A percentile compares a stretch with the other conserved stretches of the same genome.
These are phyloP conservation scores for Scytalidium sp. DNA, from an alignment of 2,329 filamentous ascomycete genomes.

Conservation along the genomic window DNA sequence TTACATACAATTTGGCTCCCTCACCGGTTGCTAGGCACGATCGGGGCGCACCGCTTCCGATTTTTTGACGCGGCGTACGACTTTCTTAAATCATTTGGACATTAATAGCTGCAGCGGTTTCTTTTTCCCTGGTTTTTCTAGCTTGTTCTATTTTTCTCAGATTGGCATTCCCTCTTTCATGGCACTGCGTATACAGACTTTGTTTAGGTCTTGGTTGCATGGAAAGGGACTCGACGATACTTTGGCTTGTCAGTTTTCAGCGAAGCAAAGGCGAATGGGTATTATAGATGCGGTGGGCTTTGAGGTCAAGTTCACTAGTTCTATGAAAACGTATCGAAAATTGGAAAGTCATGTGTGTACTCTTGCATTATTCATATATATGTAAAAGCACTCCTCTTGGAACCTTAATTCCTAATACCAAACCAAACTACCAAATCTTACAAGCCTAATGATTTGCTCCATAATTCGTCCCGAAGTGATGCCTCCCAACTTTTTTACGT, in stretches of 20 bases:
- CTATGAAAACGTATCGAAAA: slow-evolving; percentile 19
- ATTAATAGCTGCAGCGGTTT: slow-evolving; percentile 25
- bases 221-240: slow-evolving; percentile 24
- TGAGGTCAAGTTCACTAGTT: slow-evolving; percentile 17
- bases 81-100: slow-evolving; percentile 22
- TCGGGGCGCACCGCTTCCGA: slow-evolving; percentile 12
- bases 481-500: slow-evolving; percentile 54
- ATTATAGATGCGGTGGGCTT: slow-evolving; percentile 25
- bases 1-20: slow-evolving; percentile 17
- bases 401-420: not conserved
- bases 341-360: not conserved
- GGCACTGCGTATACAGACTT: slow-evolving; percentile 17
- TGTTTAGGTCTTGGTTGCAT: slow-evolving; percentile 19
- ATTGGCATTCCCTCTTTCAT: slow-evolving; percentile 11
- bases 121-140: slow-evolving; percentile 15
- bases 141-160: slow-evolving; percentile 1
- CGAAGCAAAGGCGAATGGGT: slow-evolving; percentile 28
- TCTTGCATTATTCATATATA: not conserved
- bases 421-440: slow-evolving; percentile 4
- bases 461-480: not conserved
- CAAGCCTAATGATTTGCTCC: not conserved
- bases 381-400: not conserved
- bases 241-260: slow-evolving; percentile 24
- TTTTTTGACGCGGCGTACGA: slow-evolving; percentile 14
- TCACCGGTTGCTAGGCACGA: slow-evolving; percentile 8